Evolutionary conservation across 2,329 filamentous ascomycete species (phyloP).

Genomic region (Thielaviopsis euricoi): DNA sequence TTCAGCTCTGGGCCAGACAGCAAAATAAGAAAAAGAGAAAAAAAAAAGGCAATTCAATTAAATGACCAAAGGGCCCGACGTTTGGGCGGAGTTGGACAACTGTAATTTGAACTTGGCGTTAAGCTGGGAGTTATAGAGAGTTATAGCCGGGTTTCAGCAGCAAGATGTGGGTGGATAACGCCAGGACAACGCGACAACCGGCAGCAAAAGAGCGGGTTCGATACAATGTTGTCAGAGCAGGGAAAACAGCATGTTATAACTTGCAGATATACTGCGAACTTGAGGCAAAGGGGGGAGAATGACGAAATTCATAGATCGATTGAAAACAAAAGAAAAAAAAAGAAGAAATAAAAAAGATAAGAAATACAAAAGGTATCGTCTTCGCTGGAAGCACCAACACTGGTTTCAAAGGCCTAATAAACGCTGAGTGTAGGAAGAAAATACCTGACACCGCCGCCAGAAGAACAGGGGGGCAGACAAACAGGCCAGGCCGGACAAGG

Average conservation of each 20-base stretch:
- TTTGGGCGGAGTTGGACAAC: not conserved
- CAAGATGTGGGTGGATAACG: not conserved
- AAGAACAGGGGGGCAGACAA: not conserved
- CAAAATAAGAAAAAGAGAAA: no score
- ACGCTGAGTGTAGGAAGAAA: not conserved
- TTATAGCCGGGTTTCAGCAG: not conserved
- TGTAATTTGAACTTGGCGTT: not conserved
- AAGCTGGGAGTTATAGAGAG: not conserved
- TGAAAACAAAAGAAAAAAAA: not conserved
- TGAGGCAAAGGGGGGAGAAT: not conserved
- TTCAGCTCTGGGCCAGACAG: not conserved
- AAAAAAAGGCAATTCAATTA: no score
- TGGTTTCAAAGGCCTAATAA: not conserved
- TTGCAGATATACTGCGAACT: not conserved
- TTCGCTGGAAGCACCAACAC: not conserved
- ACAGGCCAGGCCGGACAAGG: conserved; percentile 2
- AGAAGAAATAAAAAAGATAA: not conserved
- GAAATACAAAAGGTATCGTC: not conserved
- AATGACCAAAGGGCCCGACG: no score
- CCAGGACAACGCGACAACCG: not conserved
- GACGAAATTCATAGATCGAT: not conserved
- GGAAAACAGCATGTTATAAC: not conserved
- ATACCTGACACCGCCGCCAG: not conserved
- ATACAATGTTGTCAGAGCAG: not conserved
- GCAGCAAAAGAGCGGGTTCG: not conserved